Conservation (phyloP, 352 stramenopile genomes). For the Phytophthora lateralis region DNA sequence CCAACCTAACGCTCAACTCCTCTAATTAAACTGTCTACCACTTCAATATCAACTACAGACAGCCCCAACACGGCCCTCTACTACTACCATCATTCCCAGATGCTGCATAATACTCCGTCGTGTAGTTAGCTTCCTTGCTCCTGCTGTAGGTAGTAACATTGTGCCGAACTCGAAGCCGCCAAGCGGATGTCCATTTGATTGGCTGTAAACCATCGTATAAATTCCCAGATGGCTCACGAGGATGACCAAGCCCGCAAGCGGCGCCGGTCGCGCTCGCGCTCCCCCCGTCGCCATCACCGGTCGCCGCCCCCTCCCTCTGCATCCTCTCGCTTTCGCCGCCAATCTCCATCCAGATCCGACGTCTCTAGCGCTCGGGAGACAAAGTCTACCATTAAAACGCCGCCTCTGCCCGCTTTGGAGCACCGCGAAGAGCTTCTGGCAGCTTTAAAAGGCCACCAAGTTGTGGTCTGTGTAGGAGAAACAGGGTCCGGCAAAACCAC, state of each 20-base stretch:
- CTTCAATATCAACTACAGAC: too few species aligned
- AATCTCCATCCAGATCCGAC: constrained; percentile 11
- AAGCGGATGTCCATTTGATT: constrained; percentile 3
- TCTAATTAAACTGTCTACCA: too few species aligned
- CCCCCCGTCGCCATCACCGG: constrained; percentile 1
- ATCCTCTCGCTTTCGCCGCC: constrained; percentile 3
- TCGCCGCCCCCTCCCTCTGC: constrained; percentile 1
- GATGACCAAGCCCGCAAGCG: constrained; percentile 23
- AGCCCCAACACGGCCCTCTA: too few species aligned
- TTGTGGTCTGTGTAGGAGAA: constrained; percentile 91
- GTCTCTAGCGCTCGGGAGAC: constrained; percentile 23
- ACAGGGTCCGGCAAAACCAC: constrained; percentile 97
- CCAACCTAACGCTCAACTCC: too few species aligned
- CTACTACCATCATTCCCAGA: too few species aligned
- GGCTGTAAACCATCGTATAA: not conserved
- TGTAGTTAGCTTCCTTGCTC: too few species aligned
- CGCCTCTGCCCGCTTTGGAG: constrained; percentile 31
- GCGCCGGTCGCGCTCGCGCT: constrained; percentile 21
- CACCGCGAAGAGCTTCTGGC: constrained; percentile 69
- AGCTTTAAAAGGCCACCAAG: constrained; percentile 51
- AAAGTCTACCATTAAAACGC: constrained; percentile 5
- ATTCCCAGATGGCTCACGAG: constrained; percentile 15
- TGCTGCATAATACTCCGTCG: too few species aligned
- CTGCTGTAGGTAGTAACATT: too few species aligned
- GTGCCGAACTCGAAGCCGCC: too few species aligned